Base-by-base conservation (phyloP, 2,329 filamentous ascomycete species). In the Ophiostoma perfectum region DNA sequence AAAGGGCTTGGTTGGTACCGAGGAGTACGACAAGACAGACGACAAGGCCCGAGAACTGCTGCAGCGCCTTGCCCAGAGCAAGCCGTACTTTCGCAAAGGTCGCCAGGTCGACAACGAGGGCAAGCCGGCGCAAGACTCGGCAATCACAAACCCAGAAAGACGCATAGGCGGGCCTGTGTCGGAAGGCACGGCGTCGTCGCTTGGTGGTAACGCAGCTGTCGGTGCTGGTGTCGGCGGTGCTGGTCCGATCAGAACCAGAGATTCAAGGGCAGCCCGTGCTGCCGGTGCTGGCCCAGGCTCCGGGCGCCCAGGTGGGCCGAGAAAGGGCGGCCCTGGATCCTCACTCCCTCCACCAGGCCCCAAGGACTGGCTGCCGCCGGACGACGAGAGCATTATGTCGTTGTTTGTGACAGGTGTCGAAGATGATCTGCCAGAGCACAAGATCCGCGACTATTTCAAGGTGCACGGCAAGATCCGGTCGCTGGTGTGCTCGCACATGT, bases 21-120 rank as follows among this genome's bases (percentile, higher is more conserved):
- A 98, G 76, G 93, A 91, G 73, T 98, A 97, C 76, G 93, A 96
- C 72, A 96, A 97, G 83, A 95, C 94, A 1, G 95, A 99, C 74
- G 94, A 98, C 76, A 98, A 98, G 79, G 95, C 93, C 2, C 86
- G 94, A 69, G 95, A 99, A 73, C 81, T 99, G 12, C 78, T 99
- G 70, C 85, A 92, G 72, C 84, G 92, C 67, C 80, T 99, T 62
- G 96, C 96, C 5, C 90, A 91, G 72, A 97, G 92, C 77, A 94
- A 98, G 76, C 95, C 95, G 0, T 98, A 98, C 77, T 96, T 97
- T 78, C 90, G 93, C 75, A 96, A 95, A 75, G 92, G 93, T 67
- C 86, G 91, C 70, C 81, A 90, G 39, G 82, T 96, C 63, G 91
- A 92, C 68, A 85, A 87, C 73, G 81, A 75, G 6, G 82, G 78